phyloP scores from a whole-genome alignment of 2,329 filamentous ascomycete species.

The Helminthosporium solani region DNA sequence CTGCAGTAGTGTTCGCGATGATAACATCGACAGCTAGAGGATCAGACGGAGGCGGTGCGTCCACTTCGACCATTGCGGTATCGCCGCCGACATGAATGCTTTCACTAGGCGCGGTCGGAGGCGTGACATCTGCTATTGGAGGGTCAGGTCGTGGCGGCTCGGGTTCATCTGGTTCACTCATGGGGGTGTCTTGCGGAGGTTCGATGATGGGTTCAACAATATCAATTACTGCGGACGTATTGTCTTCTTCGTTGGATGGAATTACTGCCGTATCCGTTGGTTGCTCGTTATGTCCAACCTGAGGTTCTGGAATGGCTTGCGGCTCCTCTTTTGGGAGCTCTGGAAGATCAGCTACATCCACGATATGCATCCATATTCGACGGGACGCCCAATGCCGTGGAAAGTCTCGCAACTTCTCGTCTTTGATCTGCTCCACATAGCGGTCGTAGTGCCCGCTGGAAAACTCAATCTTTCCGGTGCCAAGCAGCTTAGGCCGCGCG shows the following conservation, averaged over 20 bases:
- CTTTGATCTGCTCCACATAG: conserved; percentile 22
- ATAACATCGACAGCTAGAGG: conserved; percentile 25
- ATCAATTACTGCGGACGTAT: conserved; percentile 3
- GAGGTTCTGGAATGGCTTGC: not conserved
- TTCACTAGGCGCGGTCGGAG: not conserved
- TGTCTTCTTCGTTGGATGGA: conserved; percentile 1
- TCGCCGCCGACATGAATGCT: conserved; percentile 15
- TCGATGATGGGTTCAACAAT: conserved; percentile 8
- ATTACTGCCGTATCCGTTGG: conserved; percentile 1
- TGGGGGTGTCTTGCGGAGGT: conserved; percentile 35
- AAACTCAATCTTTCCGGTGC: conserved; percentile 35
- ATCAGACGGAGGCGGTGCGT: conserved; percentile 15
- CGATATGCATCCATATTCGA: conserved; percentile 38
- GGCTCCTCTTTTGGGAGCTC: conserved; percentile 18
- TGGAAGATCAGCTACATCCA: conserved; percentile 33
- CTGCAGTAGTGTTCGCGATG: conserved; percentile 14
- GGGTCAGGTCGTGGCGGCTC: conserved; percentile 4
- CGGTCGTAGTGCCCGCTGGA: conserved; percentile 33
- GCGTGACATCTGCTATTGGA: conserved; percentile 7
- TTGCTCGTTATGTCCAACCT: not conserved
- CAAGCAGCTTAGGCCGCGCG: conserved; percentile 30
- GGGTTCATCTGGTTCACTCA: conserved; percentile 41
- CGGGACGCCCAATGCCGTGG: conserved; percentile 20
- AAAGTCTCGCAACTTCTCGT: conserved; percentile 28
- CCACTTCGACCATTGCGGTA: conserved; percentile 28